A percentile compares a stretch with the other conserved stretches of the same genome.
These are phyloP conservation scores for Theileria parva DNA, from an alignment of 169 alveolate genomes.

Conservation along the genomic window DNA sequence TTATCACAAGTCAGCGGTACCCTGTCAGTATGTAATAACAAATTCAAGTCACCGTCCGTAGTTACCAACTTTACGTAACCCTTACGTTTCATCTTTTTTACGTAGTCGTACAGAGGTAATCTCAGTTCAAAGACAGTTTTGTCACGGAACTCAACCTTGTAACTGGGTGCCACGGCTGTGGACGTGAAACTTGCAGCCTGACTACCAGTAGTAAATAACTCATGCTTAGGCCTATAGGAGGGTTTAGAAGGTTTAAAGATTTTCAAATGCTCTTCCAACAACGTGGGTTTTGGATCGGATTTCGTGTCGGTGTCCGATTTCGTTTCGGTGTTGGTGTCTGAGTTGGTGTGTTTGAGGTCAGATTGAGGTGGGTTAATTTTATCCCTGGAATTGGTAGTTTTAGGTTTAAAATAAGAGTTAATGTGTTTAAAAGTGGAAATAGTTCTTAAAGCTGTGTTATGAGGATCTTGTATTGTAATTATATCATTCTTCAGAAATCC, in stretches of 20 bases:
- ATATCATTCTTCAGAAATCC: slow-evolving; percentile 63
- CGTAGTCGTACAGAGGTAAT: slow-evolving; percentile 61
- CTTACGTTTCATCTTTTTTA: slow-evolving; percentile 58
- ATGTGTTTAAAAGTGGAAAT: slow-evolving; percentile 51
- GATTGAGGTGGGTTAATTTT: too few species aligned
- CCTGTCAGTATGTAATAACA: slow-evolving; percentile 62
- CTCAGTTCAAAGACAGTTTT: slow-evolving; percentile 67
- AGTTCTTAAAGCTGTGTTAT: slow-evolving; percentile 40
- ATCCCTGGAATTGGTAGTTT: not conserved
- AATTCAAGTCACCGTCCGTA: slow-evolving; percentile 66
- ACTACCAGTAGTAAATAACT: slow-evolving; percentile 58
- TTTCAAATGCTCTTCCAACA: slow-evolving; percentile 50
- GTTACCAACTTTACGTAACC: slow-evolving; percentile 68
- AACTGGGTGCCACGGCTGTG: slow-evolving; percentile 52
- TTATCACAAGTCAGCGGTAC: slow-evolving; percentile 73
- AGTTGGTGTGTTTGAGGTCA: too few species aligned
- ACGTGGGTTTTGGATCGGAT: slow-evolving; percentile 20
- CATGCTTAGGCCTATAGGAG: slow-evolving; percentile 46
- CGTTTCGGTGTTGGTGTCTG: not conserved
- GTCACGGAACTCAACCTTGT: slow-evolving; percentile 54
- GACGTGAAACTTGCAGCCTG: slow-evolving; percentile 69
- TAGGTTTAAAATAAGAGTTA: slow-evolving; percentile 16
- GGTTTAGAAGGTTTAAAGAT: slow-evolving; percentile 12
- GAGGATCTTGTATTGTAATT: slow-evolving; percentile 73
- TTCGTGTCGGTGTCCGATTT: slow-evolving; percentile 16